phyloP scores from a whole-genome alignment of 768 basidiomycete species.

The Russula vinacea region DNA sequence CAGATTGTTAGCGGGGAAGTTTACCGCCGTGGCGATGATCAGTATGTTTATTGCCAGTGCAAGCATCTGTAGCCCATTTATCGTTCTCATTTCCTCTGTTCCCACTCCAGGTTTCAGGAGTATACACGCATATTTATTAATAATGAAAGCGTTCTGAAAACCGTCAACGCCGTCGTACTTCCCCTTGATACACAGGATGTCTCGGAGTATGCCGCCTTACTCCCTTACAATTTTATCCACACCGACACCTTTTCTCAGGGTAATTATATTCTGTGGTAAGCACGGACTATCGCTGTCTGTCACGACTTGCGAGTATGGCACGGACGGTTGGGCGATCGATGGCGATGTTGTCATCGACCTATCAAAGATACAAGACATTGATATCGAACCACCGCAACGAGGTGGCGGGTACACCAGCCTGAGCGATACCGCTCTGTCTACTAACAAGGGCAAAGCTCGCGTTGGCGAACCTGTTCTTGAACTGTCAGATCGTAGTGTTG shows the following conservation, averaged over 20 bases:
- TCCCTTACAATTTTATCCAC: background rate
- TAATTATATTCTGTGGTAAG: conserved; percentile 69
- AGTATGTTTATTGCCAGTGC: conserved; percentile 22
- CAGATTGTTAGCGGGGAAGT: conserved; percentile 21
- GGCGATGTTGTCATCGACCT: conserved; percentile 87
- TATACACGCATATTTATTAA: conserved; percentile 49
- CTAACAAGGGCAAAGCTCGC: conserved; percentile 55
- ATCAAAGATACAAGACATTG: conserved; percentile 60
- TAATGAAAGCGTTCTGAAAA: conserved; percentile 69
- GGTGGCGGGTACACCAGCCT: conserved; percentile 56
- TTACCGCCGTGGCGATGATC: conserved; percentile 24
- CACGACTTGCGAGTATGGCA: conserved; percentile 89
- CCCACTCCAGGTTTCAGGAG: conserved; percentile 24
- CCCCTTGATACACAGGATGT: conserved; percentile 80
- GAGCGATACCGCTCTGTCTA: conserved; percentile 48
- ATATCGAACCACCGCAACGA: conserved; percentile 56
- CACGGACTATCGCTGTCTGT: conserved; percentile 71
- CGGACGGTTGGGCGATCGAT: conserved; percentile 82
- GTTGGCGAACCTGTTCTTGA: conserved; percentile 20
- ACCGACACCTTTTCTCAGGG: conserved; percentile 41
- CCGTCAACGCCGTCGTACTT: conserved; percentile 61
- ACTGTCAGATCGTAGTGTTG: conserved; percentile 34
- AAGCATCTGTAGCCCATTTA: background rate
- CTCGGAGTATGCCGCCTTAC: conserved; percentile 52
- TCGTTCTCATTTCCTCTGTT: background rate